Conservation (phyloP, 2,329 filamentous ascomycete genomes). For the Hymenoscyphus fructigenus region DNA sequence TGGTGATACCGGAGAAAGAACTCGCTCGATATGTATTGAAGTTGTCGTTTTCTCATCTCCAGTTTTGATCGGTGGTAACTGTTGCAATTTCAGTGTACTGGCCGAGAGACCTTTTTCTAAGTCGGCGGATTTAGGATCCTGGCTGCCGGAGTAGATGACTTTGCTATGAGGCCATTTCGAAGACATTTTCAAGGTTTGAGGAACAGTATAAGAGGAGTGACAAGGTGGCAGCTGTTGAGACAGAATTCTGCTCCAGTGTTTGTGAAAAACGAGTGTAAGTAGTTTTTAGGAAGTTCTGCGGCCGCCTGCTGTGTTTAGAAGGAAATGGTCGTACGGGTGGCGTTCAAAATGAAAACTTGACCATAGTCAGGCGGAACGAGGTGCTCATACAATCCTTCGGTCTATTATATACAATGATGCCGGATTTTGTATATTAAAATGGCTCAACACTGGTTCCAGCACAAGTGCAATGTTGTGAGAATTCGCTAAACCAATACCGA, state of each 20-base stretch:
- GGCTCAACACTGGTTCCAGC: constrained; percentile 19
- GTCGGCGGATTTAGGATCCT: constrained; percentile 30
- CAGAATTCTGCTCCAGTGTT: neutral
- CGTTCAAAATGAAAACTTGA: constrained; percentile 9
- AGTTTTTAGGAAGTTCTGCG: neutral
- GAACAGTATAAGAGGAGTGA: constrained; percentile 8
- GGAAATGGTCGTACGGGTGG: constrained; percentile 5
- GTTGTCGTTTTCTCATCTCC: constrained; percentile 25
- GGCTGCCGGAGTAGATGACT: constrained; percentile 12
- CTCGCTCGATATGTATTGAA: constrained; percentile 25
- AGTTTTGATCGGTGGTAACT: constrained; percentile 27
- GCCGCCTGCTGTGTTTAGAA: constrained; percentile 8
- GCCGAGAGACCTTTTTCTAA: constrained; percentile 41
- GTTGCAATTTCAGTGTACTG: constrained; percentile 26
- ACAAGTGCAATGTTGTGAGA: constrained; percentile 11
- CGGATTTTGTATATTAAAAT: constrained; percentile 21
- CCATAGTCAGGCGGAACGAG: constrained; percentile 12
- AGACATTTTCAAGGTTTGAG: constrained; percentile 24
- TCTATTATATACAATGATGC: constrained; percentile 18
- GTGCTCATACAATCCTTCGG: constrained; percentile 10
- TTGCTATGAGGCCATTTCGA: constrained; percentile 25
- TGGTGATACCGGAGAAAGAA: constrained; percentile 32
- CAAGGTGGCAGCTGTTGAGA: neutral
- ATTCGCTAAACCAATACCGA: constrained; percentile 23
- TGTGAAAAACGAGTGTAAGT: constrained; percentile 2